phyloP scores from a whole-genome alignment of 1,284 basidiomycete species.

The Moniliophthora roreri region DNA sequence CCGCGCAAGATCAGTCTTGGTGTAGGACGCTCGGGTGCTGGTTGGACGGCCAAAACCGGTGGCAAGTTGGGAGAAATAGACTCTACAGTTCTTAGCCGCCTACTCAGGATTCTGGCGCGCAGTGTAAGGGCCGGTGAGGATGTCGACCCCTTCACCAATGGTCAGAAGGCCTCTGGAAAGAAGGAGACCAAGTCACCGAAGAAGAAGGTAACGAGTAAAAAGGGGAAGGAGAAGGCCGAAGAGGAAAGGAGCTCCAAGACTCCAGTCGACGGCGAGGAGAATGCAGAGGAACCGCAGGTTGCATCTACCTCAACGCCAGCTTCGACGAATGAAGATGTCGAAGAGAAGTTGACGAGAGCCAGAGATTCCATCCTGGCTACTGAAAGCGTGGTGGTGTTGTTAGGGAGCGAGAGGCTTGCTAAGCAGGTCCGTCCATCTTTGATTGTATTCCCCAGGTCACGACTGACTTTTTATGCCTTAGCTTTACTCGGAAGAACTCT shows the following conservation, averaged over 20 bases:
- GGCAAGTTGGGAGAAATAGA: slow-evolving; percentile 69
- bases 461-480: slow-evolving; percentile 27
- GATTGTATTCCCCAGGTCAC: neutral
- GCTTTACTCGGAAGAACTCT: slow-evolving; percentile 91
- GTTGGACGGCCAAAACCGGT: slow-evolving; percentile 25
- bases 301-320: slow-evolving; percentile 37
- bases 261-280: slow-evolving; percentile 29
- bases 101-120: slow-evolving; percentile 77
- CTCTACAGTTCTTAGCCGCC: slow-evolving; percentile 52
- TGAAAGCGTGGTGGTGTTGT: slow-evolving; percentile 77
- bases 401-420: slow-evolving; percentile 76
- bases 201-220: slow-evolving; percentile 33
- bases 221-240: slow-evolving; percentile 29
- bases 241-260: slow-evolving; percentile 31
- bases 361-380: slow-evolving; percentile 76
- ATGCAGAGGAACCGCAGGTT: slow-evolving; percentile 28
- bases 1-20: slow-evolving; percentile 31
- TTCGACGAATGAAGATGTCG: slow-evolving; percentile 53
- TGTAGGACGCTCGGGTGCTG: slow-evolving; percentile 43
- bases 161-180: neutral
- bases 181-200: slow-evolving; percentile 39
- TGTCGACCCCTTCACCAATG: slow-evolving; percentile 61
- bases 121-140: slow-evolving; percentile 74
- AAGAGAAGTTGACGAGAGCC: slow-evolving; percentile 52
- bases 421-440: slow-evolving; percentile 69